These are phyloP conservation scores for Viola odorata DNA, from an alignment of 345 rosid species.

Conservation along the genomic window DNA sequence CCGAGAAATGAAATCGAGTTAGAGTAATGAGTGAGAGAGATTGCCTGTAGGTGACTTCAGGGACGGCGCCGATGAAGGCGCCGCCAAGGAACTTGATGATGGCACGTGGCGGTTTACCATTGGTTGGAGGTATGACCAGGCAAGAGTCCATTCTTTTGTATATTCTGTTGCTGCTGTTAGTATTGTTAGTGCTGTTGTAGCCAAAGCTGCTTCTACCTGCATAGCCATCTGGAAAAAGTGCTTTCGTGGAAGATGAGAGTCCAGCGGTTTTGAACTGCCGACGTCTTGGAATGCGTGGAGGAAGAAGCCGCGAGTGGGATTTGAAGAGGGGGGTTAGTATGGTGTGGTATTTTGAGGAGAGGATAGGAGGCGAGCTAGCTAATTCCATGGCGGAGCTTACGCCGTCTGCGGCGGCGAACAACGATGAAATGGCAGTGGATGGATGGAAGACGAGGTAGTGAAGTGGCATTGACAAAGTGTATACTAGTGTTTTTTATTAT, in stretches of 20 bases:
- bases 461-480: background rate
- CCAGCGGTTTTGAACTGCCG: too few relatives aligned
- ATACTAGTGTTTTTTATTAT: background rate
- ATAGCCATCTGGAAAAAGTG: conserved; percentile 27
- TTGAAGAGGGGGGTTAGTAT: background rate
- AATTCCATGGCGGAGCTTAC: conserved; percentile 4
- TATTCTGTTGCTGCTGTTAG: conserved; percentile 14
- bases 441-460: background rate
- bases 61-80: conserved; percentile 86
- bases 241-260: too few relatives aligned
- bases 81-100: conserved; percentile 84
- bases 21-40: background rate
- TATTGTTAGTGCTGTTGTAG: conserved; percentile 3
- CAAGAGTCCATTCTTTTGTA: conserved; percentile 59
- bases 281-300: background rate
- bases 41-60: conserved; percentile 86
- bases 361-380: background rate
- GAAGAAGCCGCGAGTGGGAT: background rate
- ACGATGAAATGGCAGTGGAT: too few relatives aligned
- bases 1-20: background rate
- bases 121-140: conserved; percentile 52
- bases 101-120: conserved; percentile 50
- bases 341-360: background rate
- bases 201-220: conserved; percentile 20
- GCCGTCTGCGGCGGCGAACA: background rate